Base-by-base conservation (phyloP, 352 stramenopile genomes). In the Pythium sukuiense region DNA sequence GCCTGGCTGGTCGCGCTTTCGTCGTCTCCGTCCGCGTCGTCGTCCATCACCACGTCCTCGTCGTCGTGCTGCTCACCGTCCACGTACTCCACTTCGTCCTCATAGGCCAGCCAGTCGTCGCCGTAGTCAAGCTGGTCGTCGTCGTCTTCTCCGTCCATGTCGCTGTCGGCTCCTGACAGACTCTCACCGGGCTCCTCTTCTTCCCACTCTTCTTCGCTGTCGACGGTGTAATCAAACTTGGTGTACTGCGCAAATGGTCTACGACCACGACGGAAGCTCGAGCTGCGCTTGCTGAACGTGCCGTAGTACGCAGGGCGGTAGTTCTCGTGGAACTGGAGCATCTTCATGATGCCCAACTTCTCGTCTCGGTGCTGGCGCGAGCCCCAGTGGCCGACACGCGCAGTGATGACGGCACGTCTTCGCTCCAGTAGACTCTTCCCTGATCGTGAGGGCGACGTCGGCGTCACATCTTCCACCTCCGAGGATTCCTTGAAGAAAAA, bases 141-240 rank as follows among this genome's bases (percentile, higher is more conserved):
- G 16, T 89, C 83, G 1, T 87, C 89, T 29, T 93, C 84, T 13
- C 91, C 86, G 9, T 75, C 80, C 35, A 73, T 60, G 61, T 94
- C 85, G 56, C 75, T 88, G 26, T 92, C 83, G 18, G 76, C 85
- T 27, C 79, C 82, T 7, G 86, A 95, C 13, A 96, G 62, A 67
- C 81, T 92, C 72, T 96, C 88, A 16, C 88, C 88, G 16, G 87
- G 83, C 43, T 96, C 88, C 55, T 96, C 88, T 63, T 96, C 88
- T 63, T 96, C 88, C 88, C 88, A 96, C 59, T 96, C 88, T 57
- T 95, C 87, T 43, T 96, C 88, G 55, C 86, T 96, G 30, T 96
- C 86, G 2, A 96, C 76, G 0, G 73, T 61, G 54, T 96, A 96
- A 46, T 96, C 87, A 18, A 94, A 81, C 49, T 85, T 80, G 0